These are phyloP conservation scores for Sanghuangporus weigelae DNA, from an alignment of 1,284 basidiomycete genomes.

Conservation along the genomic window DNA sequence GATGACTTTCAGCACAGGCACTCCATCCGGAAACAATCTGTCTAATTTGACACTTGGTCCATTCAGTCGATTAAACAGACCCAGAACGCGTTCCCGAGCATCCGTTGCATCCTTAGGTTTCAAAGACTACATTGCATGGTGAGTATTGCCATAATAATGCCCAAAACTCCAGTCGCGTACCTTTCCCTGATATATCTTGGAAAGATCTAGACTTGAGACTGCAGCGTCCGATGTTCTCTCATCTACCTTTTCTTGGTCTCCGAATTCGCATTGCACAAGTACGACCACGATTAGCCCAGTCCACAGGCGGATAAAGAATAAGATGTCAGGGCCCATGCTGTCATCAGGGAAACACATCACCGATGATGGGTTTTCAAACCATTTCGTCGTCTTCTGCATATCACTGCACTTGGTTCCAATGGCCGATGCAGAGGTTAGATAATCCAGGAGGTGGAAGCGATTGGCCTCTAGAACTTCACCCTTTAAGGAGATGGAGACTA, in stretches of 20 bases:
- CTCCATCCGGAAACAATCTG: background rate
- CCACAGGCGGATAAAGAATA: background rate
- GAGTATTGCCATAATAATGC: background rate
- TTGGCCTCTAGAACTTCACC: background rate
- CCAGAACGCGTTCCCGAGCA: background rate
- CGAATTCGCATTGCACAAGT: background rate
- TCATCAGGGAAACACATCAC: background rate
- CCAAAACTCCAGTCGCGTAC: background rate
- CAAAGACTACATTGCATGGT: background rate
- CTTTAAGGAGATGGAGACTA: background rate
- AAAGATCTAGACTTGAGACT: background rate
- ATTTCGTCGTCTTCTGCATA: background rate
- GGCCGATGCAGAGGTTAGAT: too few relatives aligned
- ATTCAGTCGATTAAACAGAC: background rate
- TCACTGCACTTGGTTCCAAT: background rate
- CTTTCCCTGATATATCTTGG: background rate
- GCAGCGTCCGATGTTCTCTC: background rate
- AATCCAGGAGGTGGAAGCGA: background rate
- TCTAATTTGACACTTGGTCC: background rate
- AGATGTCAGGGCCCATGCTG: background rate
- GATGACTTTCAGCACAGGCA: background rate
- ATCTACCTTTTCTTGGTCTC: background rate
- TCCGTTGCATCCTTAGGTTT: background rate
- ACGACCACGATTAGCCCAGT: background rate
- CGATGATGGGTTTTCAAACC: background rate